Base-by-base conservation (phyloP, 768 basidiomycete species). In the Serendipita indica region DNA sequence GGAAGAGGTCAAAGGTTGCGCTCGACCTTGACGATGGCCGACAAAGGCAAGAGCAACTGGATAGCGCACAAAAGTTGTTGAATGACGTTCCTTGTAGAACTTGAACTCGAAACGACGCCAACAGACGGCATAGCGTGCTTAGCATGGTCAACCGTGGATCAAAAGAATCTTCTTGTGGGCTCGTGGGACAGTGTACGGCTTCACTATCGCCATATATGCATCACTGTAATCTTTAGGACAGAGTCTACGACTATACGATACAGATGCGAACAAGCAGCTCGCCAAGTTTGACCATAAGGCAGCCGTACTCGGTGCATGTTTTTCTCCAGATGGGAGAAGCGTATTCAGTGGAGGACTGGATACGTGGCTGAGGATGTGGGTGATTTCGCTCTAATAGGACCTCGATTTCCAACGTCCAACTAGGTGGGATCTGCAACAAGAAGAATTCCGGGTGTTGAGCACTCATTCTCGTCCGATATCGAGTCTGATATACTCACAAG, bases 311-410 rank as follows among this genome's bases (percentile, higher is more conserved):
- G 79, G 85, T 1, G 85, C 85, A 62, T 74, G 80, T 58, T 98
- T 90, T 69, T 65, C 67, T 16, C 76, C 73, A 1, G 83, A 87
- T 60, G 76, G 73, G 0, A 71, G 71, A 4, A 78, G 79, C 59
- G 91, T 77, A 0, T 97, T 81, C 66, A 91, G 86, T 59, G 94
- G 90, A 3, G 91, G 92, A 0, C 72, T 96, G 20, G 91, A 92
- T 64, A 84, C 86, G 6, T 79, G 83, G 20, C 80, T 96, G 2
- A 72, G 88, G 69, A 80, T 86, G 91, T 94, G 61, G 63, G 83
- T 77, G 49, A n/a, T 25, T 12, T n/a, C 49, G 32, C 10, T 27
- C 20, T 4, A 18, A n/a, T 10, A 34, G 37, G n/a, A 27, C 41
- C 33, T 60, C 16, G 5, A 37, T 57, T 34, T 28, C n/a, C 3